phyloP scores from a whole-genome alignment of 129 eudicot species.

The Calendula officinalis region DNA sequence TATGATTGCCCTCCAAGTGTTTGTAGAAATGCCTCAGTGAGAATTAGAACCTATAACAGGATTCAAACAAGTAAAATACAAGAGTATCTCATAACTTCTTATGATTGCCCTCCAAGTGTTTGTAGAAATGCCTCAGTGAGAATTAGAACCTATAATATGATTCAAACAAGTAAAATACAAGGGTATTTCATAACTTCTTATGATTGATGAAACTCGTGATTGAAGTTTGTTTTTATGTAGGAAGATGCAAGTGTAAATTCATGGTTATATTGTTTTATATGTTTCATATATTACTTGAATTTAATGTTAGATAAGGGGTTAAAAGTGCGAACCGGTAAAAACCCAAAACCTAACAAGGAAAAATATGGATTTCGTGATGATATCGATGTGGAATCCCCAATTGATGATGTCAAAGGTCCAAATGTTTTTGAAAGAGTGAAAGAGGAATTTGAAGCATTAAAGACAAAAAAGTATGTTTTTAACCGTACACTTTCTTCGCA shows the following conservation, averaged over 20 bases:
- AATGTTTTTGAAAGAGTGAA: slow-evolving; percentile 67
- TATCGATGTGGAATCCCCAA: slow-evolving; percentile 49
- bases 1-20: not conserved
- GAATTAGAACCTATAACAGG: slow-evolving; percentile 8
- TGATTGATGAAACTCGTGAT: slow-evolving; percentile 7
- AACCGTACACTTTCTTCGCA: not conserved
- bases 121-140: not conserved
- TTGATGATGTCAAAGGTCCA: slow-evolving; percentile 64
- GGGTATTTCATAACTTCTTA: slow-evolving; percentile 1
- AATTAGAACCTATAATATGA: slow-evolving; percentile 9
- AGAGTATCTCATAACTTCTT: not conserved
- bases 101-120: not conserved
- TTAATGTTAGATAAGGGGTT: slow-evolving; percentile 35
- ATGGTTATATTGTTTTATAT: slow-evolving; percentile 8
- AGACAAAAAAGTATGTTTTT: slow-evolving; percentile 30
- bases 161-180: slow-evolving; percentile 11
- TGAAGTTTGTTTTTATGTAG: not conserved
- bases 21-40: not conserved
- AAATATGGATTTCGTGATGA: slow-evolving; percentile 66
- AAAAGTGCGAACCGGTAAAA: slow-evolving; percentile 20
- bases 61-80: slow-evolving; percentile 10
- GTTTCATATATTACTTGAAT: slow-evolving; percentile 13
- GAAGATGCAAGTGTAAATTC: not conserved
- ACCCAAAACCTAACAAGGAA: slow-evolving; percentile 47
- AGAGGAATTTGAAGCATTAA: slow-evolving; percentile 82